Evolutionary conservation across 148 eudicot genomes (phyloP).

Genomic region (Chenopodium berlandieri): DNA sequence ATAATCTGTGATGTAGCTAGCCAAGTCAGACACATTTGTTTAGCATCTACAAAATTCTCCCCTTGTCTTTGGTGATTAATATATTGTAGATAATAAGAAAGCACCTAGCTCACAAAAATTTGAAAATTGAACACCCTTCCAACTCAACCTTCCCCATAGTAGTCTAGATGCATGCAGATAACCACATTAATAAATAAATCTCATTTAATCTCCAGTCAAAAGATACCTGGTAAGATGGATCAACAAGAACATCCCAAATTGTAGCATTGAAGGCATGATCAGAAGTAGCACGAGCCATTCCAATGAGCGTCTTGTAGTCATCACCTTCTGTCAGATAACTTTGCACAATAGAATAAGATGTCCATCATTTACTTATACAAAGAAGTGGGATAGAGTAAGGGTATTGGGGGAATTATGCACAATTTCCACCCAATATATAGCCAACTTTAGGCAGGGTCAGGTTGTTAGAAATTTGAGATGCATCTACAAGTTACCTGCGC

Average conservation of each 20-base stretch:
- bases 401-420: background rate
- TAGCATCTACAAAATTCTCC: background rate
- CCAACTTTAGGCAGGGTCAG: background rate
- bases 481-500: slow-evolving; percentile 54
- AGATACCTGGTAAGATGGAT: slow-evolving; percentile 90
- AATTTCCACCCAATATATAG: background rate
- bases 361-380: slow-evolving; percentile 43
- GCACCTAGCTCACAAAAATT: background rate
- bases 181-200: background rate
- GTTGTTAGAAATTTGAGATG: background rate
- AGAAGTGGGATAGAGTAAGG: slow-evolving; percentile 1
- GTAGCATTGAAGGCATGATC: slow-evolving; percentile 99
- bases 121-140: background rate
- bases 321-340: slow-evolving; percentile 78
- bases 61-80: background rate
- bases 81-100: too few relatives aligned
- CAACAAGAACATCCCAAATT: slow-evolving; percentile 98
- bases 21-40: background rate
- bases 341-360: slow-evolving; percentile 67
- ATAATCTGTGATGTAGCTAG: background rate
- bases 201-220: background rate
- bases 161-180: background rate
- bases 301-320: slow-evolving; percentile 75
- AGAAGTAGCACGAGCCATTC: slow-evolving; percentile 99
- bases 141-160: background rate